These are phyloP conservation scores for Triticum dicoccoides DNA, from an alignment of 176 grass and related monocot genomes.

Conservation along the genomic window DNA sequence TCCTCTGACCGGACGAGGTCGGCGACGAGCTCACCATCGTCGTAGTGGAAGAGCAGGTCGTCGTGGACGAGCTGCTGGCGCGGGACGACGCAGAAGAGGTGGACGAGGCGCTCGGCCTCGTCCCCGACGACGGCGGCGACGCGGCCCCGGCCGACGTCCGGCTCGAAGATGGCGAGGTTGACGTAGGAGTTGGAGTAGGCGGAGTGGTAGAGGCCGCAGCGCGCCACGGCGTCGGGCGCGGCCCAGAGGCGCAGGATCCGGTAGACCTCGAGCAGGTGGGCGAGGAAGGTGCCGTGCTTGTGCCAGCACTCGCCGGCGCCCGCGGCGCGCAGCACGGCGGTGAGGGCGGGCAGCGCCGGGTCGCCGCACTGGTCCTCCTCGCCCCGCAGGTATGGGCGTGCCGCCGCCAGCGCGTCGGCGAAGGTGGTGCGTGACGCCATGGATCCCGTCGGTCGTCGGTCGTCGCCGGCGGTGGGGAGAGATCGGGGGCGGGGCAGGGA, in stretches of 20 bases:
- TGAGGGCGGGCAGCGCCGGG: conserved; percentile 53
- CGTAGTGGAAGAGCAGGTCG: conserved; percentile 48
- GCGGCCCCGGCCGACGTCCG: conserved; percentile 41
- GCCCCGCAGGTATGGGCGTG: conserved; percentile 67
- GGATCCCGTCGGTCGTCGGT: background rate
- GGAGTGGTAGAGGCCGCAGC: conserved; percentile 88
- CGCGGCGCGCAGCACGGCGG: conserved; percentile 47
- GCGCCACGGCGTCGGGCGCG: conserved; percentile 49
- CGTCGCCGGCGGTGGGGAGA: conserved; percentile 31
- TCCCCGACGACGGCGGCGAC: conserved; percentile 46
- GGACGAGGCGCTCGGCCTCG: conserved; percentile 64
- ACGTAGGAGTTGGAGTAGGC: conserved; percentile 95
- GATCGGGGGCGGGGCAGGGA: background rate
- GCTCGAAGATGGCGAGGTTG: conserved; percentile 90
- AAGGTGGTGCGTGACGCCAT: conserved; percentile 43
- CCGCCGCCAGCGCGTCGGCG: conserved; percentile 44
- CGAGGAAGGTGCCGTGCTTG: conserved; percentile 95
- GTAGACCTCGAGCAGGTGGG: conserved; percentile 73
- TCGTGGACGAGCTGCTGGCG: conserved; percentile 56
- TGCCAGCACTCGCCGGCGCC: conserved; percentile 93
- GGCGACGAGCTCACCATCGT: conserved; percentile 41
- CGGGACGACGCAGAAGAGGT: conserved; percentile 92
- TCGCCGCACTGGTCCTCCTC: conserved; percentile 51
- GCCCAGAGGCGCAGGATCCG: conserved; percentile 70
- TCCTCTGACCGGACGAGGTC: conserved; percentile 44